phyloP scores from a whole-genome alignment of 106 monocot species.

The Dioscorea dumetorum region DNA sequence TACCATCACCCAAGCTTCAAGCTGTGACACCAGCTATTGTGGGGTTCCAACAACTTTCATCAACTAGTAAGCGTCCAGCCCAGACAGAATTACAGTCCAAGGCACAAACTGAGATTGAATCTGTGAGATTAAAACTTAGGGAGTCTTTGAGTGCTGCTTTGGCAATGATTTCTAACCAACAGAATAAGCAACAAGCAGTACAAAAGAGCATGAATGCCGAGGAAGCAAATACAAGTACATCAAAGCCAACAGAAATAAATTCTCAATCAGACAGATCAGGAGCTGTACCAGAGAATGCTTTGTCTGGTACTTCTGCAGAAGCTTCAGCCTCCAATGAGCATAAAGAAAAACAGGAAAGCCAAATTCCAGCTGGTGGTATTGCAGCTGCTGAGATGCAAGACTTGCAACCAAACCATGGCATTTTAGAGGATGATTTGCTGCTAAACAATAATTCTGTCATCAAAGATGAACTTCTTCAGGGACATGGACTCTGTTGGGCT shows the following conservation, averaged over 20 bases:
- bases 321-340: background rate
- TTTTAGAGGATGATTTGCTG: conserved; percentile 21
- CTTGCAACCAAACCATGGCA: conserved; percentile 12
- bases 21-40: conserved; percentile 5
- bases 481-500: conserved; percentile 83
- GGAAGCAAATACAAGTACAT: background rate
- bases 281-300: background rate
- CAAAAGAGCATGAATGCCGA: conserved; percentile 16
- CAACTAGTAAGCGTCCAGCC: conserved; percentile 30
- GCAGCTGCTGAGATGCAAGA: conserved; percentile 12
- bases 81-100: conserved; percentile 19
- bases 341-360: conserved; percentile 11
- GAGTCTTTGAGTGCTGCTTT: conserved; percentile 63
- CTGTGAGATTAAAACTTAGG: conserved; percentile 67
- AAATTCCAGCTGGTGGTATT: conserved; percentile 3
- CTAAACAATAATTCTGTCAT: conserved; percentile 12
- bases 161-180: conserved; percentile 33
- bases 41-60: conserved; percentile 17
- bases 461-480: conserved; percentile 90
- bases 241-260: background rate
- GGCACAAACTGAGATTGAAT: conserved; percentile 42
- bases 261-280: background rate
- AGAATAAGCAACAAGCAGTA: conserved; percentile 18
- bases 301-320: conserved; percentile 10
- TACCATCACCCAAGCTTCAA: conserved; percentile 28